Conservation (phyloP, 192 early-diverging fungal genomes). For the Rhizophagus prolifer region DNA sequence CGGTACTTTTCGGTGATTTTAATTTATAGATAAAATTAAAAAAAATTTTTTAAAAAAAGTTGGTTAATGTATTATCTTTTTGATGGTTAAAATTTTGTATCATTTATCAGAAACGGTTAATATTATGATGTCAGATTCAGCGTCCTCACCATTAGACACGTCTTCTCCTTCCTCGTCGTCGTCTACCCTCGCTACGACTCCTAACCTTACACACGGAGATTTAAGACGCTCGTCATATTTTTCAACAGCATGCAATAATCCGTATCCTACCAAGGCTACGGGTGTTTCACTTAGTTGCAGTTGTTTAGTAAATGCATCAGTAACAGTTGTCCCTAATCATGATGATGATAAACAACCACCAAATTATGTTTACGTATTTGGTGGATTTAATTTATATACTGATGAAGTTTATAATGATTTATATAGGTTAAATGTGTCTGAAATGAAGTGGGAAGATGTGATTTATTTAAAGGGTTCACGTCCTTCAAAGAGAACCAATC, state of each 20-base stretch:
- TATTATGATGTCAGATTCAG: not conserved
- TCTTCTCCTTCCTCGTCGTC: constrained; percentile 22
- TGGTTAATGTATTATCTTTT: no score
- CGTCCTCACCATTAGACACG: constrained; percentile 6
- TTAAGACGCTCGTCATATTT: not conserved
- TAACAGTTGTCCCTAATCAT: constrained; percentile 36
- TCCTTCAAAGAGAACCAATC: constrained; percentile 61
- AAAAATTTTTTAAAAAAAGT: not conserved
- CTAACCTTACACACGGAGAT: not conserved
- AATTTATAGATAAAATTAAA: not conserved
- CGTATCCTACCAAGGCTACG: constrained; percentile 23
- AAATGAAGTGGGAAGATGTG: constrained; percentile 52
- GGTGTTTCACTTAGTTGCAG: constrained; percentile 34
- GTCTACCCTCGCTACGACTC: constrained; percentile 26
- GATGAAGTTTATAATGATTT: constrained; percentile 69
- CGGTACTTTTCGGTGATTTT: not conserved
- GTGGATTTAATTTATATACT: constrained; percentile 64
- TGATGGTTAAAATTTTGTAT: no score
- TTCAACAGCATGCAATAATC: not conserved
- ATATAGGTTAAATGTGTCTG: constrained; percentile 49
- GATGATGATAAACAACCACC: constrained; percentile 19
- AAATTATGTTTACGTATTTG: constrained; percentile 52
- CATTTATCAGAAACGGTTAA: not conserved
- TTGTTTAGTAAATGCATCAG: constrained; percentile 43
- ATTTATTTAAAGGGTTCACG: constrained; percentile 52